Evolutionary conservation across 2,329 filamentous ascomycete species (phyloP), one percentile per base, ranked within the genome.

Genomic region (Byssoonygena ceratinophila): DNA sequence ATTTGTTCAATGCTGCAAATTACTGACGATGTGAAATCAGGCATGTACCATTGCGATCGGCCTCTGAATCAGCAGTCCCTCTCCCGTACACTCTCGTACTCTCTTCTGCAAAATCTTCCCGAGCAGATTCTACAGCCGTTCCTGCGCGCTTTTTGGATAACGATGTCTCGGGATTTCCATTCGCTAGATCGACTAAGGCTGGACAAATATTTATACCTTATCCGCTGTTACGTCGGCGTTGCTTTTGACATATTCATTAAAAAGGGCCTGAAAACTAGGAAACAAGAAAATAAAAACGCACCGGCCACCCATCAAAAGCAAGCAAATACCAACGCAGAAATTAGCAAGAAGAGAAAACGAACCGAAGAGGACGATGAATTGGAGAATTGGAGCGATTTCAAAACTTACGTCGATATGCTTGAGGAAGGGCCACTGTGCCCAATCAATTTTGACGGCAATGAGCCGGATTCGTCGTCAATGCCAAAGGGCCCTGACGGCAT

Each of bases 11-110:
- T 11, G 5, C 7, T 18, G 6, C 39, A n/a, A 6, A 4, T 44
- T 29, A 41, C 32, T 47, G 22, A 47, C 32, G n/a, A 23, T 16
- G 37, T n/a, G 7, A 29, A 23, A 46, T n/a, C 29, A 76, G 84
- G 84, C 64, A 80, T 92, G 63, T 96, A 88, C 84, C 92, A 95
- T 83, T 88, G 84, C 68, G 90, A 96, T 75, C 86, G 89, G 45
- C 84, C 89, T 9, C 72, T 83, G n/a, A 83, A 86, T 2, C 91
- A 96, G 74, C 89, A 95, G 74, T 79, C 79, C 40, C 84, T 97
- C 43, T 85, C 86, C 60, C 72, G 76, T 59, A 83, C 90, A 57
- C 83, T 97, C 52, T 85, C 89, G 40, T 78, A 70, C 62, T 62
- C 71, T 1, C 80, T 96, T 46, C 68, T 85, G 41, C 75, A 78